Conservation (phyloP, 768 basidiomycete genomes). For the Cantharellus cinnabarinus region DNA sequence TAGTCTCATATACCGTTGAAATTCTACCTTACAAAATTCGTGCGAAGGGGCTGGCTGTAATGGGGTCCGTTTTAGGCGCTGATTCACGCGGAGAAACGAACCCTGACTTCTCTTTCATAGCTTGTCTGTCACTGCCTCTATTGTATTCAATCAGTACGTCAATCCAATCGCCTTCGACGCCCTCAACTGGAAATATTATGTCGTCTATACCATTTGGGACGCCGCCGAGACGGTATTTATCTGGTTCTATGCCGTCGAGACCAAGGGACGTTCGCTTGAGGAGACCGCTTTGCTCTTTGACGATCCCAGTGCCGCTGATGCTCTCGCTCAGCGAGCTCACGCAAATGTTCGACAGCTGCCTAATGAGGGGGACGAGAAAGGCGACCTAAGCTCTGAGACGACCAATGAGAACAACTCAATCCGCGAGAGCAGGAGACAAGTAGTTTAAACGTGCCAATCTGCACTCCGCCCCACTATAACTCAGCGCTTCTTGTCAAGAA, state of each 20-base stretch:
- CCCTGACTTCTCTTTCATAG: background rate
- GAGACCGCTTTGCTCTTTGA: constrained; percentile 13
- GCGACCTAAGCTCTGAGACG: background rate
- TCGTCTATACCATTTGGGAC: constrained; percentile 1
- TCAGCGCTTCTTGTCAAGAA: no score
- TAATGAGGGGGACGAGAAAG: background rate
- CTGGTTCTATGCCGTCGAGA: constrained; percentile 8
- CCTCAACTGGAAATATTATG: background rate
- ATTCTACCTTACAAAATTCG: no score
- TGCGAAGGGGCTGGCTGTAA: no score
- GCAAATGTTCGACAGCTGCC: background rate
- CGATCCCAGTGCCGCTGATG: background rate
- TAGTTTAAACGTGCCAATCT: no score
- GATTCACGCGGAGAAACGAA: background rate
- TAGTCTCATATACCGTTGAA: no score
- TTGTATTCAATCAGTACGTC: constrained; percentile 10
- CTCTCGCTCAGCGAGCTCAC: background rate
- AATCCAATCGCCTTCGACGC: constrained; percentile 10
- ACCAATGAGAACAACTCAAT: background rate
- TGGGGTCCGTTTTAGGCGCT: background rate
- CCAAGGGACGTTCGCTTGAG: constrained; percentile 12
- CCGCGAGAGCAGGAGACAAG: no score
- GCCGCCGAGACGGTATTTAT: background rate
- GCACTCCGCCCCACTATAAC: no score
- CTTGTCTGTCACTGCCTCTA: background rate